Conservation (phyloP, 225 moss, liverwort and hornwort species). For the Straminergon stramineum region DNA sequence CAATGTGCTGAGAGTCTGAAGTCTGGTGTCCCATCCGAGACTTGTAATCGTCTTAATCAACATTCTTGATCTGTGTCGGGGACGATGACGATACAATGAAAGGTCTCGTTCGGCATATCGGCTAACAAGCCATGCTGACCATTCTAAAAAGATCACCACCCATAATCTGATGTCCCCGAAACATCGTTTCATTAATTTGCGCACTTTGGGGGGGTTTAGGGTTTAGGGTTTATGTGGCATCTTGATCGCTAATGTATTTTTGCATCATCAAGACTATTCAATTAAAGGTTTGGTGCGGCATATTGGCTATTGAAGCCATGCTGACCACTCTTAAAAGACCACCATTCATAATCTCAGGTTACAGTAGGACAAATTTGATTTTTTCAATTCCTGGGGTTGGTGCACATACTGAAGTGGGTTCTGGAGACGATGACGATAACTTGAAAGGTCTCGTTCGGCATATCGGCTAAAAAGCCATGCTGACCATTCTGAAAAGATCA, state of each 20-base stretch:
- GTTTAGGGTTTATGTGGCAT: neutral
- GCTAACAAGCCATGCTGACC: constrained; percentile 38
- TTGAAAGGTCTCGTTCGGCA: constrained; percentile 39
- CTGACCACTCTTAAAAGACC: neutral
- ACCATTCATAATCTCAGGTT: neutral
- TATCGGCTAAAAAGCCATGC: constrained; percentile 29
- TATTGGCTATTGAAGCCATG: neutral
- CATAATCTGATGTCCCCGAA: constrained; percentile 29
- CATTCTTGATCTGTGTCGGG: neutral
- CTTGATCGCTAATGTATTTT: neutral
- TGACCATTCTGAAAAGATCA: constrained; percentile 40
- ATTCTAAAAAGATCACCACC: constrained; percentile 31
- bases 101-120: constrained; percentile 50
- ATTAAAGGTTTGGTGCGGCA: neutral
- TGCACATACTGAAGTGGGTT: neutral
- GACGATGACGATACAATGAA: constrained; percentile 17
- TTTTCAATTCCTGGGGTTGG: neutral
- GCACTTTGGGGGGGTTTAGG: neutral
- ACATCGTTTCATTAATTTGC: neutral
- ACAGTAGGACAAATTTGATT: neutral
- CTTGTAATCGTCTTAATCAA: too few species aligned
- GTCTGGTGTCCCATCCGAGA: neutral
- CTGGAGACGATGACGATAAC: constrained; percentile 13
- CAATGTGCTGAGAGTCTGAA: constrained; percentile 13
- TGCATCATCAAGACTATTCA: neutral